Conservation (phyloP, 202 grass and related monocot species). For the Panicum virgatum region DNA sequence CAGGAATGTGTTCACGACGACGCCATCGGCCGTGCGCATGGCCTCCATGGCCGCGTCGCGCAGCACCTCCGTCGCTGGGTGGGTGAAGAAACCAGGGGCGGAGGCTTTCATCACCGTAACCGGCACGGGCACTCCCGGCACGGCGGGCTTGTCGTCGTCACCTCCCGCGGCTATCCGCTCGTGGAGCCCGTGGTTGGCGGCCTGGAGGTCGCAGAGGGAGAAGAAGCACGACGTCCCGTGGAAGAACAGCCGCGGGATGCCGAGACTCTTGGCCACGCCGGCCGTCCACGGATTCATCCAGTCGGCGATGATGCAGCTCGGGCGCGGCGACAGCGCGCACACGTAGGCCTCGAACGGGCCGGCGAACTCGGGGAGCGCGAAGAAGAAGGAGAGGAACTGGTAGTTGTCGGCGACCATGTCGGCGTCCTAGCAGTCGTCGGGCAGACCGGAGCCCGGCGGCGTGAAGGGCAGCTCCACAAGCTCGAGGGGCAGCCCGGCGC, state of each 20-base stretch:
- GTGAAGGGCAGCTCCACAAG: constrained; percentile 33
- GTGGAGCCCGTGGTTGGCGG: constrained; percentile 29
- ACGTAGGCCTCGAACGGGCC: constrained; percentile 49
- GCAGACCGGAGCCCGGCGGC: constrained; percentile 12
- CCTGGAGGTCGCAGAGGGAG: constrained; percentile 45
- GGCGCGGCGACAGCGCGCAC: constrained; percentile 7
- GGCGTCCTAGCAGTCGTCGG: constrained; percentile 38
- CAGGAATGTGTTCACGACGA: constrained; percentile 58
- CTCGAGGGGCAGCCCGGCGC: not conserved
- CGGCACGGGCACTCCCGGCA: constrained; percentile 41
- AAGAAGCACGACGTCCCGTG: constrained; percentile 59
- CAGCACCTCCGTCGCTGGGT: not conserved
- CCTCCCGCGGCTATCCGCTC: not conserved
- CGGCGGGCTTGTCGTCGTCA: constrained; percentile 20
- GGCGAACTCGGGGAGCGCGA: constrained; percentile 31
- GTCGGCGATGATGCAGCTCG: constrained; percentile 68
- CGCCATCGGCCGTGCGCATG: constrained; percentile 49
- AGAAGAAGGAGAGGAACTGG: constrained; percentile 31
- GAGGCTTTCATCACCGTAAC: constrained; percentile 37
- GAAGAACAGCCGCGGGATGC: constrained; percentile 59
- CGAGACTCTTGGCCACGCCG: constrained; percentile 37
- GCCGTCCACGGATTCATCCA: constrained; percentile 53
- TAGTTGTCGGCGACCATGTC: not conserved
- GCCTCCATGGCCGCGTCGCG: constrained; percentile 12
- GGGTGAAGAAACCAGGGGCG: constrained; percentile 1